A percentile compares a stretch with the other conserved stretches of the same genome.
These are phyloP conservation scores for Penicillium polonicum DNA, from an alignment of 2,329 filamentous ascomycete genomes.

Conservation along the genomic window DNA sequence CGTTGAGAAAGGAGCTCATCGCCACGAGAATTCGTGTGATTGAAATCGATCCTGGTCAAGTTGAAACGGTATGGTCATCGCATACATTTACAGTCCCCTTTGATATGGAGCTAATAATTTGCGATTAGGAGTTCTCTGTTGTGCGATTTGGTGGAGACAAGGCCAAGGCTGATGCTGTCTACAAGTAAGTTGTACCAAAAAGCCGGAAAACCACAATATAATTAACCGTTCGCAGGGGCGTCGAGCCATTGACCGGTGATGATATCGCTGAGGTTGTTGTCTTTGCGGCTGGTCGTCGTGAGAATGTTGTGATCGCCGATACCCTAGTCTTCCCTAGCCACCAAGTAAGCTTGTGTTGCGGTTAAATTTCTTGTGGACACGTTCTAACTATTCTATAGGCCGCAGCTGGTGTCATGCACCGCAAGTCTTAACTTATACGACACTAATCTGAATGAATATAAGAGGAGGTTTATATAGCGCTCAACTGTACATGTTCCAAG, in stretches of 20 bases:
- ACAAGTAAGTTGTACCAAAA: constrained; percentile 59
- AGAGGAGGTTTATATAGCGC: not conserved
- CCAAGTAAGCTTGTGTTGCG: constrained; percentile 60
- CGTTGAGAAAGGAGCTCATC: constrained; percentile 78
- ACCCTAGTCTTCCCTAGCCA: constrained; percentile 84
- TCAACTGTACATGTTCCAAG: not conserved
- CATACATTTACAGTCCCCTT: not conserved
- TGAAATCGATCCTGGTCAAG: constrained; percentile 86
- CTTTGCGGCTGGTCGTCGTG: constrained; percentile 76
- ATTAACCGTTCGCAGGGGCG: constrained; percentile 54
- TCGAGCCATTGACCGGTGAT: constrained; percentile 80
- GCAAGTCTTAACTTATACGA: constrained; percentile 17
- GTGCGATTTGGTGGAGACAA: constrained; percentile 88
- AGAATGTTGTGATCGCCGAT: constrained; percentile 90
- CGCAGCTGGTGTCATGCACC: constrained; percentile 26
- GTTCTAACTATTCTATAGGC: constrained; percentile 15
- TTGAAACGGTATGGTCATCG: constrained; percentile 67
- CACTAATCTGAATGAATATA: not conserved
- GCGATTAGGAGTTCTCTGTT: constrained; percentile 72
- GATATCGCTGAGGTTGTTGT: constrained; percentile 91
- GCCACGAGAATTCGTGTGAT: constrained; percentile 78
- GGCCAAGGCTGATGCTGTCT: constrained; percentile 83
- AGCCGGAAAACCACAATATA: not conserved
- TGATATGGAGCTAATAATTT: constrained; percentile 2
- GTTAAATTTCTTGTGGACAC: not conserved